Conservation (phyloP, 1,139 yeast genomes). For the Candida albicans region DNA sequence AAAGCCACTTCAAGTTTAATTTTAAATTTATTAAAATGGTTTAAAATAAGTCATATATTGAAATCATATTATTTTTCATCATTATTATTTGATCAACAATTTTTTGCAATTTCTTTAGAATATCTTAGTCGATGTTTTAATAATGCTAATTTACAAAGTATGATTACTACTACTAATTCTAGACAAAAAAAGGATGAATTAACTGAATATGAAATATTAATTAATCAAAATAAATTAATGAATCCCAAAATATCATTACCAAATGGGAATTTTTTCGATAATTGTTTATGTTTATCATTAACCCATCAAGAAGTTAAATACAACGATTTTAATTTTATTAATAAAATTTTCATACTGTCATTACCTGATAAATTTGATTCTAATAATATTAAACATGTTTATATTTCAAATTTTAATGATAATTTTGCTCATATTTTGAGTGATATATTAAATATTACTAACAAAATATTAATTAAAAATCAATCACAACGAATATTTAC, state of each 20-base stretch:
- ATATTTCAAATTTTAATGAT: constrained; percentile 36
- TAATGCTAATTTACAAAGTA: constrained; percentile 33
- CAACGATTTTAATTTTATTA: constrained; percentile 26
- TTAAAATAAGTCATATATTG: constrained; percentile 70
- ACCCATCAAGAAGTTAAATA: constrained; percentile 3
- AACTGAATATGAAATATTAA: constrained; percentile 38
- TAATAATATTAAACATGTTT: constrained; percentile 28
- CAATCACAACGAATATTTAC: constrained; percentile 55
- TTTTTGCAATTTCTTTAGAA: constrained; percentile 44
- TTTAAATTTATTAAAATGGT: constrained; percentile 65
- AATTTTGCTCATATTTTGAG: constrained; percentile 46
- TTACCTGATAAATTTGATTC: constrained; percentile 29
- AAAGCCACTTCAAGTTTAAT: constrained; percentile 63
- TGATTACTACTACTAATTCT: too few relatives aligned
- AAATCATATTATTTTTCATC: constrained; percentile 76
- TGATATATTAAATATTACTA: constrained; percentile 45
- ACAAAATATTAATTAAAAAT: constrained; percentile 45
- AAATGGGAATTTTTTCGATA: constrained; percentile 44
- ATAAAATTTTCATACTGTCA: constrained; percentile 27
- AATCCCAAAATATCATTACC: constrained; percentile 47
- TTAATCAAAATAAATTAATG: constrained; percentile 41
- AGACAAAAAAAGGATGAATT: constrained; percentile 20
- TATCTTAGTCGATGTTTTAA: constrained; percentile 41
- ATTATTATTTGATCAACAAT: constrained; percentile 72
- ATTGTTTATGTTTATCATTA: constrained; percentile 27